phyloP scores from a whole-genome alignment of 352 stramenopile genomes.

The Pelagophyceae sp. region DNA sequence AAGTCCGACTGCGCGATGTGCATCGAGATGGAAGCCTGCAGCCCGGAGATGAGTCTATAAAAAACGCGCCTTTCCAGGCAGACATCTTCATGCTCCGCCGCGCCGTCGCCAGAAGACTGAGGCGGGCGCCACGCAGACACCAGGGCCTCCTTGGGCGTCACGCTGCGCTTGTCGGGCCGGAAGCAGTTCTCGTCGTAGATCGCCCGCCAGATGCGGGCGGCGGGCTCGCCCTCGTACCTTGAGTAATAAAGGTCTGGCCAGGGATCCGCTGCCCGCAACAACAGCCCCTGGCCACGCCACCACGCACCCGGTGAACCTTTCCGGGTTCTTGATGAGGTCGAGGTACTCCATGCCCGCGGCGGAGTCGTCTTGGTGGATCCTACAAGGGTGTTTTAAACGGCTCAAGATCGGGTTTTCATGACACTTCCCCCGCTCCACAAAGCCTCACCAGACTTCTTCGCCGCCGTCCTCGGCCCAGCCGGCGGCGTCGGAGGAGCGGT shows the following conservation, averaged over 20 bases:
- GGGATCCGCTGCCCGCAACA: no score
- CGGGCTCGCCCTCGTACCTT: conserved; percentile 82
- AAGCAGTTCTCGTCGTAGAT: conserved; percentile 98
- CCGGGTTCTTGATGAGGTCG: conserved; percentile 90
- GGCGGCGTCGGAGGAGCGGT: neutral
- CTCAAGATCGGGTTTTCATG: conserved; percentile 23
- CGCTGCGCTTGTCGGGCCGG: conserved; percentile 36
- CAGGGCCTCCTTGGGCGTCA: conserved; percentile 15
- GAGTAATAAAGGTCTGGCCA: no score
- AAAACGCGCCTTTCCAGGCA: conserved; percentile 84
- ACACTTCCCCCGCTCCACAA: conserved; percentile 29
- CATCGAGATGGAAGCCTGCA: conserved; percentile 90
- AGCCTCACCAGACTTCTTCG: conserved; percentile 32
- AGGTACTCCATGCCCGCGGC: conserved; percentile 68
- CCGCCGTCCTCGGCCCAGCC: conserved; percentile 49
- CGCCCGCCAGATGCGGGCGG: conserved; percentile 83
- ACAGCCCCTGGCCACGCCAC: no score
- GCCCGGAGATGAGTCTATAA: conserved; percentile 85
- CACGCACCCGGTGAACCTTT: conserved; percentile 97
- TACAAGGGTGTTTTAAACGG: neutral
- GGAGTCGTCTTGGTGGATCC: conserved; percentile 41
- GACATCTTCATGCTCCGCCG: conserved; percentile 56
- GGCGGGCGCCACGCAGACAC: neutral
- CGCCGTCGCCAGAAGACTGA: conserved; percentile 20
- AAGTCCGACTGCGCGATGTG: conserved; percentile 77